These are phyloP conservation scores for Solanum bulbocastanum DNA, from an alignment of 257 asterid genomes.

Conservation along the genomic window DNA sequence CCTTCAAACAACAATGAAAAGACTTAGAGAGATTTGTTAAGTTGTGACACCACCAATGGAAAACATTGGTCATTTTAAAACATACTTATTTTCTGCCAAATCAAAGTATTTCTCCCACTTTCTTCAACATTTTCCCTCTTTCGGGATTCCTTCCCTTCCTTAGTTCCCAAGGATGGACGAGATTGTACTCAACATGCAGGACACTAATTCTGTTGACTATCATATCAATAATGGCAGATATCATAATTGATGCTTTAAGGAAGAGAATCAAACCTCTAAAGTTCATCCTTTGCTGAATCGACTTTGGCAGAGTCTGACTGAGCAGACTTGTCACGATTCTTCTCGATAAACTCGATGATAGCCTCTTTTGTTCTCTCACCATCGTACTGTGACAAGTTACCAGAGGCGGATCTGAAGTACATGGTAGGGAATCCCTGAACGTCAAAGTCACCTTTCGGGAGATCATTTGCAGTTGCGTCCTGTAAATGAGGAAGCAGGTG, in stretches of 20 bases:
- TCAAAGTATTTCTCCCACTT: background rate
- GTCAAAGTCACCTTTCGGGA: background rate
- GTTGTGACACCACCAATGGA: too few species aligned
- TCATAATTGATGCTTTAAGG: background rate
- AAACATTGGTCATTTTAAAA: too few species aligned
- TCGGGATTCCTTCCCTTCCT: background rate
- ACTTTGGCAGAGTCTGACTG: background rate
- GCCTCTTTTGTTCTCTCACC: slow-evolving; percentile 15
- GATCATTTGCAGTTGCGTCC: slow-evolving; percentile 12
- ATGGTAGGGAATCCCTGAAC: slow-evolving; percentile 9
- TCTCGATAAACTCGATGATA: slow-evolving; percentile 11
- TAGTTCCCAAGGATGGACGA: background rate
- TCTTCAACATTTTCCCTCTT: background rate
- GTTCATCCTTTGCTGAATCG: slow-evolving; percentile 2
- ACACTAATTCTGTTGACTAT: background rate
- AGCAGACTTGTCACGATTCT: background rate
- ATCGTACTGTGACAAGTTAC: background rate
- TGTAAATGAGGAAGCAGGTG: background rate
- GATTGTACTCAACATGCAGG: background rate
- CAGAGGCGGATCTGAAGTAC: slow-evolving; percentile 15
- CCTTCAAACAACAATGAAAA: background rate
- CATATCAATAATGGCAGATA: background rate
- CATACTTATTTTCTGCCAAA: background rate
- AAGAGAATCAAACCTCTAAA: background rate
- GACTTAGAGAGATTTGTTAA: background rate